These are phyloP conservation scores for Melastoma candidum DNA, from an alignment of 441 rosid species.

Conservation along the genomic window DNA sequence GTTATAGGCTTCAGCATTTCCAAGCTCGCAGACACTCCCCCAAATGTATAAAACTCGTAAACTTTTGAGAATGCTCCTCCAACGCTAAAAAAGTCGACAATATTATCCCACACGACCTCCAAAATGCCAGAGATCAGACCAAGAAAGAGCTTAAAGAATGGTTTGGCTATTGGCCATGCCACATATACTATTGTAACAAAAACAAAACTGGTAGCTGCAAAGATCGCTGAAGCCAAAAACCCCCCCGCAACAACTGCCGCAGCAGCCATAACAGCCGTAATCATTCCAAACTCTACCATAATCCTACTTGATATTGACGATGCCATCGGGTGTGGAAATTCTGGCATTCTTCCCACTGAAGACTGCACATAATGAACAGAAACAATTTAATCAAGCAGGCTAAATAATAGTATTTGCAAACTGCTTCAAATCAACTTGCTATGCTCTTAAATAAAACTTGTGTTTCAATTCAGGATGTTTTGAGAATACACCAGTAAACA, in stretches of 20 bases:
- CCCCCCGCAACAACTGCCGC: conserved; percentile 89
- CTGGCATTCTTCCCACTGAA: conserved; percentile 64
- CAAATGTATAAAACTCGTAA: conserved; percentile 56
- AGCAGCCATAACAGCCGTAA: conserved; percentile 75
- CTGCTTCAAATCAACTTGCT: too few relatives aligned
- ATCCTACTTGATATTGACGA: conserved; percentile 92
- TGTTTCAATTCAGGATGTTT: too few relatives aligned
- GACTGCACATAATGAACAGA: conserved; percentile 34
- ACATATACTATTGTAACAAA: conserved; percentile 65
- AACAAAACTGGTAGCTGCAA: conserved; percentile 77
- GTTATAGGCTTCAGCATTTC: conserved; percentile 69
- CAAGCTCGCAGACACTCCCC: conserved; percentile 73
- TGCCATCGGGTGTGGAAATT: conserved; percentile 82
- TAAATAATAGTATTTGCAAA: too few relatives aligned
- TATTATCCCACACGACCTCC: conserved; percentile 52
- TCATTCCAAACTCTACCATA: conserved; percentile 92
- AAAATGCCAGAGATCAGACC: conserved; percentile 41
- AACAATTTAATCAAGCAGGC: too few relatives aligned
- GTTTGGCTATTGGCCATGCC: conserved; percentile 69
- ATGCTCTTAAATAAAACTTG: too few relatives aligned
- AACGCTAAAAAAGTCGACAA: conserved; percentile 50
- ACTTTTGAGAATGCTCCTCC: conserved; percentile 63
- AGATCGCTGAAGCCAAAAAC: conserved; percentile 75
- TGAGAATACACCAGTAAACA: too few relatives aligned
- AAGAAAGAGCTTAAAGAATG: conserved; percentile 52